Evolutionary conservation across 2,329 filamentous ascomycete genomes (phyloP).

Genomic region (Nigrograna mackinnonii): DNA sequence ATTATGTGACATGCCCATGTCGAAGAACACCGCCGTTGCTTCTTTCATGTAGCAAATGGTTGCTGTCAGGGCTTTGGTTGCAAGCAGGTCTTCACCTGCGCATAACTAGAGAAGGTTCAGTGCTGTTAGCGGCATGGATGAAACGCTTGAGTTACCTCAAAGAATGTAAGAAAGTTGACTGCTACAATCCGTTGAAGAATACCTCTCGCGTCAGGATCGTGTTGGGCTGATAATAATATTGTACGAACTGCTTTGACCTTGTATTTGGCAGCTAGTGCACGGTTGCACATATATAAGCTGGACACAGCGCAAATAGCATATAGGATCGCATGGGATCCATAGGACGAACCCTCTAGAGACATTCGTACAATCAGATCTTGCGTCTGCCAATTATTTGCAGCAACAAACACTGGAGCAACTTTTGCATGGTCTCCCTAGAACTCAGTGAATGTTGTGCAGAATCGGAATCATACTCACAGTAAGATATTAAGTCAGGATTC

Average conservation of each 20-base stretch:
- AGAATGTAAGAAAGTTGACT: slow-evolving; percentile 13
- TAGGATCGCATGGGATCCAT: slow-evolving; percentile 10
- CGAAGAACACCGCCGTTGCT: slow-evolving; percentile 1
- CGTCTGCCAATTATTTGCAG: slow-evolving; percentile 5
- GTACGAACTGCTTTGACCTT: slow-evolving; percentile 10
- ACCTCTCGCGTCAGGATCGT: slow-evolving; percentile 3
- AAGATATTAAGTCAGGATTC: slow-evolving; percentile 9
- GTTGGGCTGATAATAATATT: slow-evolving; percentile 5
- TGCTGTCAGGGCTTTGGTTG: slow-evolving; percentile 6
- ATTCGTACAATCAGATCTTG: slow-evolving; percentile 11
- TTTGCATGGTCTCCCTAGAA: slow-evolving; percentile 7
- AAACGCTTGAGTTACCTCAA: slow-evolving; percentile 10
- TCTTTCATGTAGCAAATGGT: slow-evolving; percentile 10
- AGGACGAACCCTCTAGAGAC: slow-evolving; percentile 10
- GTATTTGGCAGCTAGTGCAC: slow-evolving; percentile 5
- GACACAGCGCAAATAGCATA: slow-evolving; percentile 14
- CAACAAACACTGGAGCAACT: slow-evolving; percentile 9
- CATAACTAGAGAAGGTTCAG: neutral
- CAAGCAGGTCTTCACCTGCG: neutral
- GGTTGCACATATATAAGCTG: slow-evolving; percentile 11
- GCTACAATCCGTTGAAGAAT: slow-evolving; percentile 14
- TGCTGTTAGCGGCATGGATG: neutral
- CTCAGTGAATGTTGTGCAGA: neutral
- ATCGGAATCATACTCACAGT: slow-evolving; percentile 8
- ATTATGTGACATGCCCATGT: slow-evolving; percentile 4